Evolutionary conservation across 305 asterid species (phyloP).

Genomic region (Ruellia speciosa): DNA sequence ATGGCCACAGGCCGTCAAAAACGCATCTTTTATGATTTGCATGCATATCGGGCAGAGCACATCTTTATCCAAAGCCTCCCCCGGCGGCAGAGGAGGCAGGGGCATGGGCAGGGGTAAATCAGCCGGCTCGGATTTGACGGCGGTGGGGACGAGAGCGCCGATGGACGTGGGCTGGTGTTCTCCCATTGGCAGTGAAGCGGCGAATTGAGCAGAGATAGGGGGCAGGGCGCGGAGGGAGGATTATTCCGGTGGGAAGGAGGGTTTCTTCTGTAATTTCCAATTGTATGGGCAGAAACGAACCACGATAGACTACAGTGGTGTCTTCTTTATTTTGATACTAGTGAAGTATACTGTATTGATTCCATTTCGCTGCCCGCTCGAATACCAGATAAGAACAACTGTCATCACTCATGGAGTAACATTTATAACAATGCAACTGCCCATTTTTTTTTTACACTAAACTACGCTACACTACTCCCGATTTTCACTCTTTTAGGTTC

Average conservation of each 20-base stretch:
- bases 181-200: conserved; percentile 19
- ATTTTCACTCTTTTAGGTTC: no score
- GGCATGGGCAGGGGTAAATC: conserved; percentile 23
- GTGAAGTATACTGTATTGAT: no score
- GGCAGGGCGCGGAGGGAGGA: not conserved
- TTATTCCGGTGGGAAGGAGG: conserved; percentile 4
- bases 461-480: no score
- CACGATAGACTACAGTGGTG: conserved; percentile 50
- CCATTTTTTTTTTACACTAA: no score
- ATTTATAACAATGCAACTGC: no score
- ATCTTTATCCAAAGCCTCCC: conserved; percentile 44
- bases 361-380: no score
- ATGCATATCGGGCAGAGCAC: conserved; percentile 83
- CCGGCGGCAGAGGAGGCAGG: conserved; percentile 15
- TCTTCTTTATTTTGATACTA: no score
- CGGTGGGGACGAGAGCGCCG: conserved; percentile 50
- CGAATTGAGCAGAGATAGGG: not conserved
- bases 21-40: conserved; percentile 79
- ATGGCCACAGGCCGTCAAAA: conserved; percentile 76
- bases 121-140: conserved; percentile 34
- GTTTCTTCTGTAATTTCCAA: no score
- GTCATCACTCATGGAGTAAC: no score
- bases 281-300: conserved; percentile 60
- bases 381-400: no score
- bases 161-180: conserved; percentile 28